Base-by-base conservation (phyloP, 1,139 yeast genomes). In the Arxiozyma telluris region DNA sequence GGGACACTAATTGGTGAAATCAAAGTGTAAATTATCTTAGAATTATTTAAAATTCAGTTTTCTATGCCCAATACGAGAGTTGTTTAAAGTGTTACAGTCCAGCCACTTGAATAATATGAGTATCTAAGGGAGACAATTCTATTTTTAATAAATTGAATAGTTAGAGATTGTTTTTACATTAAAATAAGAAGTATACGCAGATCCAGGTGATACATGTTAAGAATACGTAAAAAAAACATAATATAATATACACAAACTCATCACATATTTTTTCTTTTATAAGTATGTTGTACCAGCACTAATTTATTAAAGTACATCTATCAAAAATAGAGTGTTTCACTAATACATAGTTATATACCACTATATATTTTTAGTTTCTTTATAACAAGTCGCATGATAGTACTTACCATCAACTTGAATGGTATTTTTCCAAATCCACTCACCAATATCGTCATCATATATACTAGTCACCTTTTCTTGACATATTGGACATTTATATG, bases 351-450 rank as follows among this genome's bases (percentile, higher is more conserved):
- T 34, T 12, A 34, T 34, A 34, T 34, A 12, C 12, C n/a, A 34
- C 39, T 46, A 34, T 46, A 22, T 38, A 22, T 74, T 77, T 7
- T 74, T 79, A 17, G 96, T 82, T 65, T 91, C 97, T 47, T 82
- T 76, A 66, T 77, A 85, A 68, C 99, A 94, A 1, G 83, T 76
- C 44, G 87, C 86, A 72, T 94, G 98, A 66, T 85, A 87, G 49
- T 87, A 81, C 60, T 81, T 84, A 9, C 84, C 86, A n/a, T 83
- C 79, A 9, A 78, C 81, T 57, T 77, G 76, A 34, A 88, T 77
- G 48, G 96, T 89, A 66, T 87, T 84, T 61, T 76, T 79, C 97
- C 97, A 93, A 45, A 91, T 83, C 98, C 98, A 94, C 67, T 91
- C 97, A 47, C 96, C 98, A 5, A 82, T 74, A 53, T 87, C 91